phyloP scores from a whole-genome alignment of 148 eudicot species.

The Cornus controversa region DNA sequence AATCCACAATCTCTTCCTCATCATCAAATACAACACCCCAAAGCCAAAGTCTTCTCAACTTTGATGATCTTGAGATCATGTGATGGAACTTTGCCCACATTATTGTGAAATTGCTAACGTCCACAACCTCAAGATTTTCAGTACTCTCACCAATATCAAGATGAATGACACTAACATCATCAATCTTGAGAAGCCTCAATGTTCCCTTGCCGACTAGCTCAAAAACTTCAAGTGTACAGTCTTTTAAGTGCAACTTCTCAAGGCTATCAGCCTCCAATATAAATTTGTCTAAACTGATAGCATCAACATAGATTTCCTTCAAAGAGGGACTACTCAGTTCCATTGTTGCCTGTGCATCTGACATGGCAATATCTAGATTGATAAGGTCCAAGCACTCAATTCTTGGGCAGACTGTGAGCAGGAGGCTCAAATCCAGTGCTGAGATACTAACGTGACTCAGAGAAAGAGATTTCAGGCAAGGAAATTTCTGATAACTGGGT shows the following conservation, averaged over 20 bases:
- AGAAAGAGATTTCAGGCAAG: constrained; percentile 70
- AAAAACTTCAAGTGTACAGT: constrained; percentile 75
- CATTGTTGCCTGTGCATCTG: constrained; percentile 74
- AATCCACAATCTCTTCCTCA: constrained; percentile 78
- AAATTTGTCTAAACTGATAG: constrained; percentile 82
- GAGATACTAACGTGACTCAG: constrained; percentile 77
- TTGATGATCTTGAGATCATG: constrained; percentile 76
- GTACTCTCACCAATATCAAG: constrained; percentile 75
- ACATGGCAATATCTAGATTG: constrained; percentile 69
- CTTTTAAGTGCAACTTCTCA: constrained; percentile 81
- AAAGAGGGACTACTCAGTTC: constrained; percentile 61
- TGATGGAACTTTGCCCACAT: constrained; percentile 80
- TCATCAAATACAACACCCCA: constrained; percentile 90
- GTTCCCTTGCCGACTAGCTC: constrained; percentile 78
- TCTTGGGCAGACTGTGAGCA: constrained; percentile 75
- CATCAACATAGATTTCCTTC: constrained; percentile 72
- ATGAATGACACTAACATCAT: constrained; percentile 93
- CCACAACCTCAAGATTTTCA: constrained; percentile 80
- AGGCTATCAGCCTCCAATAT: constrained; percentile 78
- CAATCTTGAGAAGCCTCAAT: constrained; percentile 57
- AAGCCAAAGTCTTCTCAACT: constrained; percentile 68
- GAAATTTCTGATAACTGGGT: constrained; percentile 74
- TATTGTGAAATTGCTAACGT: constrained; percentile 85
- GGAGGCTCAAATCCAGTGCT: constrained; percentile 75
- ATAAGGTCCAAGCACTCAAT: constrained; percentile 55